Conservation (phyloP, 2,329 filamentous ascomycete genomes). For the Exophiala sideris region DNA sequence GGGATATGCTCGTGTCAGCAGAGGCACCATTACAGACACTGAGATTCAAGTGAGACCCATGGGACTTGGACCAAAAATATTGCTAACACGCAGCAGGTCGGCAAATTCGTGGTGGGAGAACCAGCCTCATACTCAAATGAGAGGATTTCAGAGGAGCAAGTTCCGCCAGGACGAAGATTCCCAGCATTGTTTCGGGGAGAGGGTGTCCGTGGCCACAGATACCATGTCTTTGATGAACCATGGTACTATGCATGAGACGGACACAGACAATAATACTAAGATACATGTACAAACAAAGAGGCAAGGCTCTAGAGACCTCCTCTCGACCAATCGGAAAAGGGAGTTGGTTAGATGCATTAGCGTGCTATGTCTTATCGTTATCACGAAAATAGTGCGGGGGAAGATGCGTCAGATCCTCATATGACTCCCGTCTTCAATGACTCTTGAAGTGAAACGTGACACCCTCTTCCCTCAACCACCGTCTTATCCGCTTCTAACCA, state of each 20-base stretch:
- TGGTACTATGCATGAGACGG: conserved; percentile 57
- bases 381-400: conserved; percentile 20
- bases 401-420: not conserved
- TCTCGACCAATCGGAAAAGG: not conserved
- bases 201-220: conserved; percentile 82
- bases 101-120: conserved; percentile 84
- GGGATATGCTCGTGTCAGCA: conserved; percentile 84
- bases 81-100: conserved; percentile 52
- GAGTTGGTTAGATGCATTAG: not conserved
- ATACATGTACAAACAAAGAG: not conserved
- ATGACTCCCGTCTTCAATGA: conserved; percentile 1
- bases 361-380: conserved; percentile 16
- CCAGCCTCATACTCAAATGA: conserved; percentile 61
- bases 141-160: conserved; percentile 67
- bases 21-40: conserved; percentile 92
- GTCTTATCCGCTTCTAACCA: no score
- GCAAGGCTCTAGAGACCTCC: not conserved
- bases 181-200: conserved; percentile 78
- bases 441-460: conserved; percentile 8
- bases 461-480: not conserved
- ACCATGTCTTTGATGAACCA: conserved; percentile 94
- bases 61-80: not conserved
- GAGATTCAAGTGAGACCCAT: conserved; percentile 70
- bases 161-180: conserved; percentile 77
- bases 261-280: not conserved